Conservation (phyloP, 1,139 yeast genomes). For the Waltiozyma solani region DNA sequence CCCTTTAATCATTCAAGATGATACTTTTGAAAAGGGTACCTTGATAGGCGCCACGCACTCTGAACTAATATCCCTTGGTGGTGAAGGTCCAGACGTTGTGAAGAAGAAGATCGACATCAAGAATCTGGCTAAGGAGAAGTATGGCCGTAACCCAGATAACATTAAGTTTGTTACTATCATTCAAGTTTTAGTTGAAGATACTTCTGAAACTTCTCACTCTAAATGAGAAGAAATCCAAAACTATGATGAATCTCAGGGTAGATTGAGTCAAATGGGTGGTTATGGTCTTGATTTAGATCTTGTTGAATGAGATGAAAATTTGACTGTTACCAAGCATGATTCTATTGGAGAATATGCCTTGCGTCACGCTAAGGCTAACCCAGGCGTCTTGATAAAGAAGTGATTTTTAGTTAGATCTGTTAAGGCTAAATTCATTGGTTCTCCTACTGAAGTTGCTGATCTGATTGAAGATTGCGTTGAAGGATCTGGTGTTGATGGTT, state of each 20-base stretch:
- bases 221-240: constrained; percentile 21
- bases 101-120: constrained; percentile 23
- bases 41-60: constrained; percentile 4
- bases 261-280: constrained; percentile 29
- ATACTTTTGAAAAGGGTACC: constrained; percentile 1
- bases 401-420: constrained; percentile 7
- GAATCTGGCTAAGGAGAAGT: constrained; percentile 22
- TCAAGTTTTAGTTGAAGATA: constrained; percentile 6
- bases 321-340: constrained; percentile 19
- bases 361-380: constrained; percentile 1
- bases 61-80: constrained; percentile 23
- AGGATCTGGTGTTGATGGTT: constrained; percentile 6
- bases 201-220: constrained; percentile 15
- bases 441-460: constrained; percentile 7
- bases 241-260: constrained; percentile 27
- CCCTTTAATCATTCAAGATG: constrained; percentile 6
- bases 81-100: constrained; percentile 24
- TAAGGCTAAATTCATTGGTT: constrained; percentile 26
- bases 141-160: constrained; percentile 6
- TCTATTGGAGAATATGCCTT: constrained; percentile 3
- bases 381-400: constrained; percentile 8
- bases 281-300: constrained; percentile 22
- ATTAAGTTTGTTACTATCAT: constrained; percentile 6
- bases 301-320: constrained; percentile 21
- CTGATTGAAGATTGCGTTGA: constrained; percentile 6